Percentiles rank a stretch among this genome's conserved stretches.
Conservation (phyloP, 2,329 filamentous ascomycete genomes). For the Didymella glomerata region DNA sequence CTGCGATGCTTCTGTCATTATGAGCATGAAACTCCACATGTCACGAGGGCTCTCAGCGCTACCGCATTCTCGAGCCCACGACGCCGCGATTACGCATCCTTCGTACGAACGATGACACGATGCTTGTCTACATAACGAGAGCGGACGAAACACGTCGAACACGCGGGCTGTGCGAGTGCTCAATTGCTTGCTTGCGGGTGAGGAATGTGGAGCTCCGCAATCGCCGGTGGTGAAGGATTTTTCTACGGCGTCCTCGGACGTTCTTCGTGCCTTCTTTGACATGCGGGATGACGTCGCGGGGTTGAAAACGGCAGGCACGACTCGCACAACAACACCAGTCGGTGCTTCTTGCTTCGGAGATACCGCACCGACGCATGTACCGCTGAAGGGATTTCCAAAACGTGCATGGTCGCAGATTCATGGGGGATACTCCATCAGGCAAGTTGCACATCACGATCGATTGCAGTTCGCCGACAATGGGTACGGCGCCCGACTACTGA, state of each 20-base stretch:
- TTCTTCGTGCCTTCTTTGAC: constrained; percentile 16
- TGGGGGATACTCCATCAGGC: background rate
- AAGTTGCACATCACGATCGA: constrained; percentile 1
- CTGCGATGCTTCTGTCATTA: background rate
- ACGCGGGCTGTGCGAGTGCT: background rate
- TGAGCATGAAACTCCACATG: background rate
- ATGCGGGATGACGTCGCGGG: constrained; percentile 16
- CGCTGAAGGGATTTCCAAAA: background rate
- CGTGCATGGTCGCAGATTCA: background rate
- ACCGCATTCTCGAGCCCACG: background rate
- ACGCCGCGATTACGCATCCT: constrained; percentile 2
- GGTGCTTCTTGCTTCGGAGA: background rate
- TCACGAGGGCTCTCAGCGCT: background rate
- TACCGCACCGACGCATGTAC: background rate
- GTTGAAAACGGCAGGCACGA: background rate
- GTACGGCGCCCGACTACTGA: constrained; percentile 10
- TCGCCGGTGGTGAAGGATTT: background rate
- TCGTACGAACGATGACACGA: constrained; percentile 7
- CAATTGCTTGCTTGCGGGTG: constrained; percentile 2
- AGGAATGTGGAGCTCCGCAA: constrained; percentile 8
- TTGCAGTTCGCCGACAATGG: background rate
- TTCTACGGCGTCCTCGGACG: constrained; percentile 9
- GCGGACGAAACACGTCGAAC: constrained; percentile 1
- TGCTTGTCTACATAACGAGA: background rate
- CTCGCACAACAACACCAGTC: background rate